A percentile compares a stretch with the other conserved stretches of the same genome.
phyloP scores from a whole-genome alignment of 306 rosid species.

The Abrus pulchellus region DNA sequence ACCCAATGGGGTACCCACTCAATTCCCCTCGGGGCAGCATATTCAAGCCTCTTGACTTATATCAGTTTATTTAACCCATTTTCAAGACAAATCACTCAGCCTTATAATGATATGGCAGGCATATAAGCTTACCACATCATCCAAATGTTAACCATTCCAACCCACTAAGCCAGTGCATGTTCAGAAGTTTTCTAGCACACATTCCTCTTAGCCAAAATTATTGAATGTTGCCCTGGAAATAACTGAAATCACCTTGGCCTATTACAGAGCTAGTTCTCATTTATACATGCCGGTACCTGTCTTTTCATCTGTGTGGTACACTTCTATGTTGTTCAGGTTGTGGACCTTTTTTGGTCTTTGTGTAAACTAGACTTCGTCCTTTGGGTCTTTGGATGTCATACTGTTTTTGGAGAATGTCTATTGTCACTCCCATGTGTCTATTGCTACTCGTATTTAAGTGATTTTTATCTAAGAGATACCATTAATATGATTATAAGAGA shows the following conservation, averaged over 20 bases:
- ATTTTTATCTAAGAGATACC: too few species aligned
- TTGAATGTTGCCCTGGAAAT: not conserved
- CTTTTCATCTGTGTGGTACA: not conserved
- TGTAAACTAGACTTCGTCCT: not conserved
- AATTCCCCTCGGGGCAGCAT: conserved; percentile 21
- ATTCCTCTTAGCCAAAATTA: not conserved
- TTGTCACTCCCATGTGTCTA: too few species aligned
- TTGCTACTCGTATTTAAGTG: too few species aligned
- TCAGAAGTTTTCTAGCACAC: not conserved
- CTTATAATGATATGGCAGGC: conserved; percentile 7
- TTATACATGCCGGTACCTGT: not conserved
- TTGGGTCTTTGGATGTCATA: not conserved
- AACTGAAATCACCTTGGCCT: not conserved
- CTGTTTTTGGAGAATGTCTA: not conserved
- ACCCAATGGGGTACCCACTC: not conserved
- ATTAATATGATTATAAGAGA: too few species aligned
- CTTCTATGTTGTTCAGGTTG: not conserved
- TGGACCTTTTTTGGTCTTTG: not conserved
- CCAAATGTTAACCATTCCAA: not conserved
- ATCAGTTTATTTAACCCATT: not conserved
- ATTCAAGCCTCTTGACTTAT: conserved; percentile 1
- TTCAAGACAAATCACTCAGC: not conserved
- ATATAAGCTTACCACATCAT: conserved; percentile 19
- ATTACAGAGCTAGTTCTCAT: too few species aligned
- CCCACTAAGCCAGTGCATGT: not conserved